phyloP scores from a whole-genome alignment of 148 eudicot species.

The Pharnaceum exiguum region DNA sequence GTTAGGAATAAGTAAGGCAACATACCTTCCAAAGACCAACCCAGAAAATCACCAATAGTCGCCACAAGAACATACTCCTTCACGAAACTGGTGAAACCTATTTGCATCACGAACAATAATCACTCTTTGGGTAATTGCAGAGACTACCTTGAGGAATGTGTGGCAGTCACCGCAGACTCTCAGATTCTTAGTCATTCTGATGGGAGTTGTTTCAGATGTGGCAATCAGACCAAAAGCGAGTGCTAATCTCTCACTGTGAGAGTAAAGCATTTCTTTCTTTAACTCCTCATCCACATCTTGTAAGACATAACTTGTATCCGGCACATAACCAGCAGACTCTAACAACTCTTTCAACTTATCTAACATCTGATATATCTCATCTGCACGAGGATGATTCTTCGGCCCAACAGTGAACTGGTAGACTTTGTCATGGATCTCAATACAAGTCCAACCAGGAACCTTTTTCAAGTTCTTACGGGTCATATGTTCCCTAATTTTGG shows the following conservation, averaged over 20 bases:
- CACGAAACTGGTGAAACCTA: constrained; percentile 24
- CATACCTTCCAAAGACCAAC: neutral
- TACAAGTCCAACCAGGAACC: constrained; percentile 27
- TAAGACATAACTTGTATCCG: constrained; percentile 24
- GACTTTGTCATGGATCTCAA: constrained; percentile 21
- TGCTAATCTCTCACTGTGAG: constrained; percentile 28
- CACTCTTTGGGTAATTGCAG: constrained; percentile 12
- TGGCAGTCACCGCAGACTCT: constrained; percentile 31
- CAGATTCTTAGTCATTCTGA: constrained; percentile 28
- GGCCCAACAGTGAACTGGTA: constrained; percentile 25
- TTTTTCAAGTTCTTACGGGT: constrained; percentile 19
- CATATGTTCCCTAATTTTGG: constrained; percentile 22
- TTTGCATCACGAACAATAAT: constrained; percentile 32
- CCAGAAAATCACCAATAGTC: constrained; percentile 17
- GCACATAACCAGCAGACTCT: constrained; percentile 27
- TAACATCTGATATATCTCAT: constrained; percentile 23
- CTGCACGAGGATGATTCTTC: constrained; percentile 12
- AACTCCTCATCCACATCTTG: constrained; percentile 32
- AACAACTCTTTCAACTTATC: constrained; percentile 12
- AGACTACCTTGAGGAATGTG: constrained; percentile 21
- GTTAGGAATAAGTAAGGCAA: too few species aligned
- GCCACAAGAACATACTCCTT: constrained; percentile 26
- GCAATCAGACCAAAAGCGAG: constrained; percentile 28
- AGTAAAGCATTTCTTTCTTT: constrained; percentile 13
- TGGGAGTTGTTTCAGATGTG: constrained; percentile 17